Conservation (phyloP, 2,329 filamentous ascomycete species). For the Colletotrichum echinochloae region DNA sequence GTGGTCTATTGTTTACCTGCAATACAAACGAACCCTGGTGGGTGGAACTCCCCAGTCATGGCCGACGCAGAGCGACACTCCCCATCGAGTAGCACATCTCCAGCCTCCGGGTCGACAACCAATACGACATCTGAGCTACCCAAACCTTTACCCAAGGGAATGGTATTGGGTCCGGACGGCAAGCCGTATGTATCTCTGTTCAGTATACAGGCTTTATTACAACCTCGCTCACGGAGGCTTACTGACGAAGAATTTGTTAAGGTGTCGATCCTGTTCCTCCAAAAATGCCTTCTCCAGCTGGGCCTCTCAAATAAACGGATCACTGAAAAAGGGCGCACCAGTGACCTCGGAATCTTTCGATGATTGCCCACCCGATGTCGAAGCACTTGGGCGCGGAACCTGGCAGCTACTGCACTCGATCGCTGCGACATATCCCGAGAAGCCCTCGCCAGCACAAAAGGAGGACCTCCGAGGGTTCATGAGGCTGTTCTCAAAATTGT, state of each 20-base stretch:
- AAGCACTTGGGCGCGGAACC: constrained; percentile 84
- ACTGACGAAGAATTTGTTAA: constrained; percentile 49
- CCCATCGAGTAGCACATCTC: background rate
- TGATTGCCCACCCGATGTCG: constrained; percentile 94
- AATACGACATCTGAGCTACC: constrained; percentile 49
- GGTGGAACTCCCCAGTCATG: constrained; percentile 5
- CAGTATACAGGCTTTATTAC: background rate
- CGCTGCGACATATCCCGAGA: constrained; percentile 84
- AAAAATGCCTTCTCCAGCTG: constrained; percentile 67
- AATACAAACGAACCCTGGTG: constrained; percentile 70
- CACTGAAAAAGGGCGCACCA: constrained; percentile 50
- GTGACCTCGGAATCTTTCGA: constrained; percentile 51
- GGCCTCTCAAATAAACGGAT: constrained; percentile 64
- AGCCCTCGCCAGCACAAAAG: constrained; percentile 77
- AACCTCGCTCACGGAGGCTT: background rate
- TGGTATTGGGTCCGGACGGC: constrained; percentile 82
- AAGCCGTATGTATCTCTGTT: constrained; percentile 75
- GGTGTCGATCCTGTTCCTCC: constrained; percentile 77
- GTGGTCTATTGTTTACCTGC: constrained; percentile 41
- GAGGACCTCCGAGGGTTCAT: constrained; percentile 83
- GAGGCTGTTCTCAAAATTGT: constrained; percentile 83
- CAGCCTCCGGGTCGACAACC: background rate
- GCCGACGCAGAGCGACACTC: constrained; percentile 19
- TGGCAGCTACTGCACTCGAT: constrained; percentile 97
- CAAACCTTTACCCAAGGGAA: constrained; percentile 74